Evolutionary conservation across 1,284 basidiomycete species (phyloP), one percentile per base, ranked within the genome.

Genomic region (Trametes versicolor): DNA sequence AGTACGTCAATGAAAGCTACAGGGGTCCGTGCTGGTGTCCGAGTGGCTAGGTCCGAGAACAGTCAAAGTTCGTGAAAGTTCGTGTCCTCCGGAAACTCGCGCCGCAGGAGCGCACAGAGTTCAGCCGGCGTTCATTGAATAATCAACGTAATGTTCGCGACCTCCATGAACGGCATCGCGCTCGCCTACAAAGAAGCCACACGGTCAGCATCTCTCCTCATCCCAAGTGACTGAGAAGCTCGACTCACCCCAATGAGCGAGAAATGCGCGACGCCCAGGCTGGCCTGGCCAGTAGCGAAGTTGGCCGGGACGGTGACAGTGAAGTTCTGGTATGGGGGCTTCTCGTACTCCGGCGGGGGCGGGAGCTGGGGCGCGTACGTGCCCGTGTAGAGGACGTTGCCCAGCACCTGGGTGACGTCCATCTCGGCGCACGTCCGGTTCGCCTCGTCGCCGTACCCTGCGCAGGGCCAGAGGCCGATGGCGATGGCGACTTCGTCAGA

Each of bases 301-400:
- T 56, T 55, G 5, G 70, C 29, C 0, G 85, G 85, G 32, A 87
- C 72, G 4, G 72, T 74, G n/a, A 87, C 77, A 6, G 82, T 81
- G 68, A 86, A 85, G 73, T 87, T 87, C 73, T 86, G 78, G 72
- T 82, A 77, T 15, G 83, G 83, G 23, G 80, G 80, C 64, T 78
- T 78, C 57, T 17, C 41, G 17, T n/a, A 7, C 41, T 58, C 32
- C 27, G 52, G 39, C 17, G 71, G 58, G 29, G 67, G 58, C 17
- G 74, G 73, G 65, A 76, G 75, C 62, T 78, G 53, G 0, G 85
- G 85, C 19, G 75, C 64, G 72, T 78, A 88, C 0, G 71, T 60
- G 6, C 86, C 85, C 19, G 73, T 74, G 73, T 86, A 87, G 29
- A 86, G 74, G 61, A 83, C 67, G 12, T 60, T 68, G 2, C 84